Percentiles rank a stretch among this genome's conserved stretches.
Evolutionary conservation across 1,139 yeast genomes (phyloP).

Genomic region (Sugiyamaella xylanicola): DNA sequence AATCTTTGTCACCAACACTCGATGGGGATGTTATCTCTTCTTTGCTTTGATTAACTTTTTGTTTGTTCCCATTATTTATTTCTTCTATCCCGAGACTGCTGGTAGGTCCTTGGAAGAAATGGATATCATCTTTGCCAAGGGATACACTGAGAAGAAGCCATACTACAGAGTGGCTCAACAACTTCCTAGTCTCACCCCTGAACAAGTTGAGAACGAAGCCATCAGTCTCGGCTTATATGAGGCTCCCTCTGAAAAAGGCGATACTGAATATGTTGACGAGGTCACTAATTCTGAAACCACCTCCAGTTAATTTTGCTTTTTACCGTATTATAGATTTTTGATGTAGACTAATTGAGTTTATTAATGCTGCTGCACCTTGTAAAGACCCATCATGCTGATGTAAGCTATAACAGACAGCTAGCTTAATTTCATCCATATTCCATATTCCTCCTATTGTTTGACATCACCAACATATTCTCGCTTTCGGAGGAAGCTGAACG

Average conservation of each 20-base stretch:
- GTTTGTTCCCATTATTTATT: conserved; percentile 66
- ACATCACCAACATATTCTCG: no score
- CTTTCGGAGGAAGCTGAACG: no score
- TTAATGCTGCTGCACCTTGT: background rate
- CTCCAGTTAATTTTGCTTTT: background rate
- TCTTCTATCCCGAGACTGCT: conserved; percentile 70
- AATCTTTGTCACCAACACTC: conserved; percentile 47
- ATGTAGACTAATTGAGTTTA: background rate
- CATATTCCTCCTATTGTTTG: no score
- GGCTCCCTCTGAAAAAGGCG: background rate
- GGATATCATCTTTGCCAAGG: conserved; percentile 55
- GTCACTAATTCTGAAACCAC: background rate
- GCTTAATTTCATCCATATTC: no score
- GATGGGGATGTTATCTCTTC: conserved; percentile 51
- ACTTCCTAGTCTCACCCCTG: conserved; percentile 37
- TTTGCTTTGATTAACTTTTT: conserved; percentile 53
- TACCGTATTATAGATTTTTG: background rate
- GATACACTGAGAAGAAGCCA: conserved; percentile 36
- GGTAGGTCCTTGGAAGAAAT: conserved; percentile 64
- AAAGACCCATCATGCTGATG: no score
- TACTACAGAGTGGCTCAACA: conserved; percentile 37
- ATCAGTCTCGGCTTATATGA: conserved; percentile 35
- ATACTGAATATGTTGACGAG: background rate
- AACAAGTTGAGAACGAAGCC: conserved; percentile 37
- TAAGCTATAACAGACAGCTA: no score